Evolutionary conservation across 768 basidiomycete species (phyloP).

Genomic region (Strobilomyces echinocephalus): DNA sequence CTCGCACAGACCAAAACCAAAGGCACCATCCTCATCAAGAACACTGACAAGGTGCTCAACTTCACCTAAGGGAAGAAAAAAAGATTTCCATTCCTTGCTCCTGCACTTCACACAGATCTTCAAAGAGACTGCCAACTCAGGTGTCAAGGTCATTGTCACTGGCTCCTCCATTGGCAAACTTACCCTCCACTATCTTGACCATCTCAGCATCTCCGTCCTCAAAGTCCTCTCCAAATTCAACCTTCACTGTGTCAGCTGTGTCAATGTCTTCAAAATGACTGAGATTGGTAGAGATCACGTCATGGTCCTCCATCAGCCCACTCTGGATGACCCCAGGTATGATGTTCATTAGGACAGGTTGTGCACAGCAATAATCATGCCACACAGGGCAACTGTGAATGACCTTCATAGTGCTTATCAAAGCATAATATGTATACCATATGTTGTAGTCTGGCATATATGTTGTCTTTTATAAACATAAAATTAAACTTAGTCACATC

Average conservation of each 20-base stretch:
- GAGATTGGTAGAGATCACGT: conserved; percentile 98
- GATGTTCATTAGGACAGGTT: too few species aligned
- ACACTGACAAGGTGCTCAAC: conserved; percentile 93
- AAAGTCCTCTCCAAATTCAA: conserved; percentile 99
- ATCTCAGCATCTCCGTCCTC: conserved; percentile 89
- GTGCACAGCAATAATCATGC: too few species aligned
- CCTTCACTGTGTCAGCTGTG: conserved; percentile 87
- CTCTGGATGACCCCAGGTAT: conserved; percentile 59
- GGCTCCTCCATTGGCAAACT: conserved; percentile 93
- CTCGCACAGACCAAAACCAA: conserved; percentile 98
- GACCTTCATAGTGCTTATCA: too few species aligned
- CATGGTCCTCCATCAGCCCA: conserved; percentile 87
- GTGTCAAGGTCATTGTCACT: conserved; percentile 89
- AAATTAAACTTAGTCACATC: too few species aligned
- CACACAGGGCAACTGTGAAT: too few species aligned
- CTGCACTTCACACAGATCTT: conserved; percentile 66
- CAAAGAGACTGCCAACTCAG: conserved; percentile 94
- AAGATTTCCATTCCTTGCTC: too few species aligned
- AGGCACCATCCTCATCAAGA: conserved; percentile 94
- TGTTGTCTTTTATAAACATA: too few species aligned
- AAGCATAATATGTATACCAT: too few species aligned
- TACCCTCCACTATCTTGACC: conserved; percentile 93
- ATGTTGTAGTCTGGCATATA: too few species aligned
- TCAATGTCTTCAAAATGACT: conserved; percentile 91
- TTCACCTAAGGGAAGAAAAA: conserved; percentile 96